Conservation (phyloP, 805 yeast species). For the Kodamaea laetipori region DNA sequence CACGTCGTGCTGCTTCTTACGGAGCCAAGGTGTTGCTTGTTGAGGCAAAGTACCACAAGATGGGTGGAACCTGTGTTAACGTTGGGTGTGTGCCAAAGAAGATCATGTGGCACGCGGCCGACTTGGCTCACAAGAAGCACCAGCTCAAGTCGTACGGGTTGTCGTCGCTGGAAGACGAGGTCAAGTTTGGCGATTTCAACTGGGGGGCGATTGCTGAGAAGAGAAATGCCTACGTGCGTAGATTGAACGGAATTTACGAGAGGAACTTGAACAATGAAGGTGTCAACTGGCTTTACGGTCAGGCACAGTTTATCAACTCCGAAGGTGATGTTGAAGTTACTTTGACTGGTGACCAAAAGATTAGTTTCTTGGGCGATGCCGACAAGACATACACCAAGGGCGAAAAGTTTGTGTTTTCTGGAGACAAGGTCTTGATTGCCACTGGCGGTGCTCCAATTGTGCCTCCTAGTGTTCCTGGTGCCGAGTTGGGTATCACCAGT, state of each 20-base stretch:
- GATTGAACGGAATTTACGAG: slow-evolving; percentile 92
- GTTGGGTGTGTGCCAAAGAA: slow-evolving; percentile 99
- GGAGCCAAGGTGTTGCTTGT: slow-evolving; percentile 87
- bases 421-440: slow-evolving; percentile 83
- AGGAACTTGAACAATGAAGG: slow-evolving; percentile 84
- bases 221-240: slow-evolving; percentile 86
- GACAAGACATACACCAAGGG: slow-evolving; percentile 41
- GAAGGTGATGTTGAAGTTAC: slow-evolving; percentile 79
- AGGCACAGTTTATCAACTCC: slow-evolving; percentile 67
- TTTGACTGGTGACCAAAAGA: slow-evolving; percentile 43
- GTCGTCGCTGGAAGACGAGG: slow-evolving; percentile 53
- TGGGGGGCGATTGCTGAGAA: slow-evolving; percentile 83
- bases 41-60: slow-evolving; percentile 64
- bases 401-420: slow-evolving; percentile 65
- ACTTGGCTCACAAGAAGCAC: slow-evolving; percentile 71
- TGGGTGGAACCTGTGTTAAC: slow-evolving; percentile 99
- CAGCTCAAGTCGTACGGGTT: slow-evolving; percentile 87
- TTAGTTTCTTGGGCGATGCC: slow-evolving; percentile 31
- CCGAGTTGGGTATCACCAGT: slow-evolving; percentile 80
- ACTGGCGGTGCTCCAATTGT: slow-evolving; percentile 86
- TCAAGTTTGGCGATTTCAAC: slow-evolving; percentile 58
- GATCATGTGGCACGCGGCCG: slow-evolving; percentile 98
- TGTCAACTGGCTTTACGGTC: slow-evolving; percentile 84
- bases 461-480: slow-evolving; percentile 75
- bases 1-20: slow-evolving; percentile 91